A percentile compares a stretch with the other conserved stretches of the same genome.
These are phyloP conservation scores for Pyrenophora teres DNA, from an alignment of 2,329 filamentous ascomycete genomes.

Conservation along the genomic window DNA sequence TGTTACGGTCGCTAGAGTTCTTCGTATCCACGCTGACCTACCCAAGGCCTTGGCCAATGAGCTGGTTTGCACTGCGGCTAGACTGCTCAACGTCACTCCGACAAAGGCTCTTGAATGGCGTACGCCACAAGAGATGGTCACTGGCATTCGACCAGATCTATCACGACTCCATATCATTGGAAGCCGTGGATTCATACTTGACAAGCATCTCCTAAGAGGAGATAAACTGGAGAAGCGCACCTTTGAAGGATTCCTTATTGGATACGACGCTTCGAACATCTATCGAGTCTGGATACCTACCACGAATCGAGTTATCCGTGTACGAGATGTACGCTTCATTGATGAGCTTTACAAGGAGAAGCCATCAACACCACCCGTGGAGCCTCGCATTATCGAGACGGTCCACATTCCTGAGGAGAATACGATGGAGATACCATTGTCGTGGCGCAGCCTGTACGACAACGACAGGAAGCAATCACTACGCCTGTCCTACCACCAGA, in stretches of 20 bases:
- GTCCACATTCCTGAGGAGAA: neutral
- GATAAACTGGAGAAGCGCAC: slow-evolving; percentile 11
- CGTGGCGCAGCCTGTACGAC: neutral
- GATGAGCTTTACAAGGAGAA: slow-evolving; percentile 5
- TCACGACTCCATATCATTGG: slow-evolving; percentile 1
- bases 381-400: neutral
- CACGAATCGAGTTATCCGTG: slow-evolving; percentile 8
- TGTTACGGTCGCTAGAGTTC: neutral
- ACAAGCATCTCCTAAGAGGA: slow-evolving; percentile 3
- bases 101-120: slow-evolving; percentile 2
- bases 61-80: slow-evolving; percentile 8
- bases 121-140: slow-evolving; percentile 1
- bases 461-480: too few relatives aligned
- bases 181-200: slow-evolving; percentile 1
- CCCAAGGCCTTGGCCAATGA: slow-evolving; percentile 11
- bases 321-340: slow-evolving; percentile 9
- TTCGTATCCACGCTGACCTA: slow-evolving; percentile 7
- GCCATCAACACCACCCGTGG: neutral
- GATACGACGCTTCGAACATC: slow-evolving; percentile 8
- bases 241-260: slow-evolving; percentile 18
- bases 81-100: slow-evolving; percentile 17
- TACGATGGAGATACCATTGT: slow-evolving; percentile 2
- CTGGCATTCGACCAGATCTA: neutral
- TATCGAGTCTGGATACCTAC: slow-evolving; percentile 11
- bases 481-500: too few relatives aligned